A percentile compares a stretch with the other conserved stretches of the same genome.
These are phyloP conservation scores for Ophiocordyceps camponoti-saundersi DNA, from an alignment of 2,329 filamentous ascomycete species.

Conservation along the genomic window DNA sequence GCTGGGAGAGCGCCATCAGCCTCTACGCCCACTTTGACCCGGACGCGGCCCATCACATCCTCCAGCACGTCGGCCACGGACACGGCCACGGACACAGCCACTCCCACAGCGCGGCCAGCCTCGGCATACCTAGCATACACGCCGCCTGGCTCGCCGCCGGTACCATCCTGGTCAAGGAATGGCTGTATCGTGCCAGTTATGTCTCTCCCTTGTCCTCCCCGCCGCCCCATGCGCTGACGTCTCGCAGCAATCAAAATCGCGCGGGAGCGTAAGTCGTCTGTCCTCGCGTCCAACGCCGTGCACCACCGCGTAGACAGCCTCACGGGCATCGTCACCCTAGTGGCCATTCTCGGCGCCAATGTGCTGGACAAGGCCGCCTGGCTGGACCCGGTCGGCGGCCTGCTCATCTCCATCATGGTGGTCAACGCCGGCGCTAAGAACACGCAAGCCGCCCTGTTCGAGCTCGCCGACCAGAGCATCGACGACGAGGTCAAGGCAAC, in stretches of 20 bases:
- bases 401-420: constrained; percentile 86
- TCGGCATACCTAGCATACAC: constrained; percentile 63
- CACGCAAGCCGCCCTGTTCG: constrained; percentile 63
- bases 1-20: constrained; percentile 51
- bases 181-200: constrained; percentile 87
- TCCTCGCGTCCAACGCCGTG: constrained; percentile 87
- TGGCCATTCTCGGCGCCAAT: constrained; percentile 81
- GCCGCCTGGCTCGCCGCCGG: constrained; percentile 87
- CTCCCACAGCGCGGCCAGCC: constrained; percentile 28
- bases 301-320: constrained; percentile 94
- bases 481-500: constrained; percentile 67
- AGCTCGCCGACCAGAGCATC: constrained; percentile 80
- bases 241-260: constrained; percentile 79
- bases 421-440: constrained; percentile 81
- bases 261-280: constrained; percentile 81
- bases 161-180: constrained; percentile 87
- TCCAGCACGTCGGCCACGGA: constrained; percentile 43
- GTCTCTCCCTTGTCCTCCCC: constrained; percentile 17
- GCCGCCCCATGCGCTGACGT: neutral
- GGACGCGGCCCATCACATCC: constrained; percentile 47
- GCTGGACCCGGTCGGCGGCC: constrained; percentile 85
- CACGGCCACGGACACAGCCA: constrained; percentile 54
- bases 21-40: constrained; percentile 59
- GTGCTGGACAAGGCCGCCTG: constrained; percentile 71
- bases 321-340: constrained; percentile 82